Conservation (phyloP, 192 early-diverging fungal genomes). For the Coemansia sp. region DNA sequence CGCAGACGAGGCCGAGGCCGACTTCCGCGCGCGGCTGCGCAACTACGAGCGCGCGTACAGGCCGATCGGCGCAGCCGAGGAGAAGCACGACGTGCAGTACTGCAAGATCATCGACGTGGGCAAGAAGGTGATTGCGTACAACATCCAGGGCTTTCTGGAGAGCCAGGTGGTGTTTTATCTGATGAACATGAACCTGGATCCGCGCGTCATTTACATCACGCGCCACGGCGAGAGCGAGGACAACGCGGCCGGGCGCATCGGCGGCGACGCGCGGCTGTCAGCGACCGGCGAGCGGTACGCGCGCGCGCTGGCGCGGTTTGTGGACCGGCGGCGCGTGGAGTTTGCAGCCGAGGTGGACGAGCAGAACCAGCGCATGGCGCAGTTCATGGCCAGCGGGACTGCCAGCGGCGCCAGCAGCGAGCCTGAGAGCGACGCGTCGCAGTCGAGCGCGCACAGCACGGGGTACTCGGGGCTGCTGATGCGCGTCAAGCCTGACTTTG, state of each 20-base stretch:
- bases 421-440: conserved; percentile 25
- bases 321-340: conserved; percentile 60
- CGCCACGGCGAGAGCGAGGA: conserved; percentile 92
- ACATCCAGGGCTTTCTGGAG: conserved; percentile 89
- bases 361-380: conserved; percentile 36
- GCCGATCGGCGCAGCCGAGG: conserved; percentile 81
- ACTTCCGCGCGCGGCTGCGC: conserved; percentile 81
- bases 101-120: conserved; percentile 98
- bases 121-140: conserved; percentile 92
- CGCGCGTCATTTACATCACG: conserved; percentile 87
- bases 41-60: conserved; percentile 96
- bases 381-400: conserved; percentile 33
- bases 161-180: conserved; percentile 96
- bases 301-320: conserved; percentile 75
- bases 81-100: conserved; percentile 78
- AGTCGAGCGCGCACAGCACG: conserved; percentile 12
- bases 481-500: conserved; percentile 33
- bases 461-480: conserved; percentile 14
- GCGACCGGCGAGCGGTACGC: conserved; percentile 71
- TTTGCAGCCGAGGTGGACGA: conserved; percentile 54
- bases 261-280: conserved; percentile 84
- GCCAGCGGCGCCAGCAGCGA: conserved; percentile 37
- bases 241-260: conserved; percentile 82
- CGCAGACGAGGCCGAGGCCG: conserved; percentile 75
- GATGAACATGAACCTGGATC: conserved; percentile 94